Conservation (phyloP, 805 yeast genomes). For the Nakazawaea ishiwadae region DNA sequence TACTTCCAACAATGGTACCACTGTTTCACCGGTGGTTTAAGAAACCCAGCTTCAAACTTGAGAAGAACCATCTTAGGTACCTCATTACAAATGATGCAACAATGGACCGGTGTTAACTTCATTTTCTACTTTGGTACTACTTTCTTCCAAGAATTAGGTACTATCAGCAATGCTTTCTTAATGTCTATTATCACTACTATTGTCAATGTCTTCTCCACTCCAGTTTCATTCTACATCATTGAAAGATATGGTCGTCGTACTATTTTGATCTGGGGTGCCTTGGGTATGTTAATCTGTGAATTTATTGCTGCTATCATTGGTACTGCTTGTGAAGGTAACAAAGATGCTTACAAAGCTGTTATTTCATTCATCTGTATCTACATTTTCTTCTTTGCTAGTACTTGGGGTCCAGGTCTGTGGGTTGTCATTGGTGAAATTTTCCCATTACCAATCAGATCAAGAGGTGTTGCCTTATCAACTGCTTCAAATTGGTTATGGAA, state of each 20-base stretch:
- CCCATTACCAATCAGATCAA: constrained; percentile 72
- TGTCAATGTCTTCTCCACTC: constrained; percentile 47
- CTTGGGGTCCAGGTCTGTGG: constrained; percentile 87
- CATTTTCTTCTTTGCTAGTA: constrained; percentile 72
- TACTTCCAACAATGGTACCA: constrained; percentile 35
- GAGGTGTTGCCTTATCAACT: constrained; percentile 64
- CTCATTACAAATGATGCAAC: constrained; percentile 52
- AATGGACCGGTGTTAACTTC: constrained; percentile 74
- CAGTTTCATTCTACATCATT: constrained; percentile 49
- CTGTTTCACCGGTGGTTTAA: constrained; percentile 38
- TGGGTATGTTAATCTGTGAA: constrained; percentile 48
- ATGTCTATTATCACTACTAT: constrained; percentile 49
- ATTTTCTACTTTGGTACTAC: constrained; percentile 72
- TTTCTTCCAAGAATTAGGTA: constrained; percentile 53
- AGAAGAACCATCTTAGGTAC: constrained; percentile 41
- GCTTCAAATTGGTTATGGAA: constrained; percentile 81
- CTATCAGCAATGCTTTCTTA: constrained; percentile 40
- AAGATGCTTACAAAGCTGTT: constrained; percentile 27
- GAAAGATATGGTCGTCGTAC: constrained; percentile 59
- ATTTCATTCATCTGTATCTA: constrained; percentile 48
- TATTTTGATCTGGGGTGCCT: constrained; percentile 43
- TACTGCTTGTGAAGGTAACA: constrained; percentile 23
- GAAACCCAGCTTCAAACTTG: constrained; percentile 30
- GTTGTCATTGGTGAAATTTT: constrained; percentile 56
- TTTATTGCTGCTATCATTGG: constrained; percentile 49